A percentile compares a stretch with the other conserved stretches of the same genome.
Evolutionary conservation across 257 asterid genomes (phyloP).

Genomic region (Fraxinus anomala): DNA sequence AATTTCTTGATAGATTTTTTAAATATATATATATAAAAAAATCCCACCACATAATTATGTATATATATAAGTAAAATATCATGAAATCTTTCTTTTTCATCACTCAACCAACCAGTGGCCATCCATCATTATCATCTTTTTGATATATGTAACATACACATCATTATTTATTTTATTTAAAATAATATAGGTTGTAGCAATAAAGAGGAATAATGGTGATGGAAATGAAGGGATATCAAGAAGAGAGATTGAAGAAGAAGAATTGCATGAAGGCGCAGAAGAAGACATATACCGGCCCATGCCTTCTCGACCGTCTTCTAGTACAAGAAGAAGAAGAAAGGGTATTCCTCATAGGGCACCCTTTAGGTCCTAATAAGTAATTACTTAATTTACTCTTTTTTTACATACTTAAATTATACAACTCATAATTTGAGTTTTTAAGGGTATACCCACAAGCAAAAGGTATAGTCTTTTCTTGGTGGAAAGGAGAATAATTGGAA

Average conservation of each 20-base stretch:
- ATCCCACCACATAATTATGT: slow-evolving; percentile 23
- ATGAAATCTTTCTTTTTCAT: slow-evolving; percentile 35
- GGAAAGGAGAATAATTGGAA: slow-evolving; percentile 55
- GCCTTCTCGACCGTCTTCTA: slow-evolving; percentile 75
- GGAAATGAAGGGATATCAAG: slow-evolving; percentile 60
- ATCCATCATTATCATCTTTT: slow-evolving; percentile 42
- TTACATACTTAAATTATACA: slow-evolving; percentile 42
- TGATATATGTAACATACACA: slow-evolving; percentile 27
- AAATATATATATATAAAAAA: slow-evolving; percentile 7
- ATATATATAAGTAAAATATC: slow-evolving; percentile 9
- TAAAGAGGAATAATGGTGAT: slow-evolving; percentile 71
- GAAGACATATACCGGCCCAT: slow-evolving; percentile 90
- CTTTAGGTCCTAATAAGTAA: slow-evolving; percentile 53
- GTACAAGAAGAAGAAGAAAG: slow-evolving; percentile 91
- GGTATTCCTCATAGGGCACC: slow-evolving; percentile 99
- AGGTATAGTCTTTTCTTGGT: slow-evolving; percentile 13
- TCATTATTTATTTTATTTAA: slow-evolving; percentile 21
- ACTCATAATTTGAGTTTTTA: slow-evolving; percentile 2
- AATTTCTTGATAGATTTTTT: slow-evolving; percentile 1
- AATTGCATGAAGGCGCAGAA: slow-evolving; percentile 79
- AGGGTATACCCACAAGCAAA: background rate
- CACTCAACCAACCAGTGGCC: slow-evolving; percentile 40
- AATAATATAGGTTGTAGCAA: slow-evolving; percentile 69
- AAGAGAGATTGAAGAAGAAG: slow-evolving; percentile 42
- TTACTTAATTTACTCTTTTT: background rate